Evolutionary conservation across 495 filamentous ascomycete species (phyloP), one percentile per base, ranked within the genome.

Genomic region (Neurospora sp.): DNA sequence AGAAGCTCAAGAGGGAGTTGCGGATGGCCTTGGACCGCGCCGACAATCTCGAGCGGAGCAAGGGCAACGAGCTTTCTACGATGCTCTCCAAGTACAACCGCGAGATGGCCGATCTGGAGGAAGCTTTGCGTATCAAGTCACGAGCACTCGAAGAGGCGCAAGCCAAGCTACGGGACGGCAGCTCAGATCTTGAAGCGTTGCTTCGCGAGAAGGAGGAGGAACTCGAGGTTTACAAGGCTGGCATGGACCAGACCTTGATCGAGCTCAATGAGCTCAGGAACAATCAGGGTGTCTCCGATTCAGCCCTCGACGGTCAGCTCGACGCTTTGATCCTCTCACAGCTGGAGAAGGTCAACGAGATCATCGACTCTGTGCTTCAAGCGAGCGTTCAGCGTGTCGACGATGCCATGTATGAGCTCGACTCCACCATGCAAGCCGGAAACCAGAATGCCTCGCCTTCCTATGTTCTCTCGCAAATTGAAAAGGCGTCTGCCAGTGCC

Each of bases 371-470:
- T 4, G 96, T 99, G 41, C 86, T 99, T 42, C 94, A 97, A 82
- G 90, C 93, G 69, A 96, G 94, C 78, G 94, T 98, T 70, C 91
- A 94, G 81, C 91, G 96, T 46, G 94, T 99, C 59, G 96, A 99
- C 77, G 96, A 99, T 81, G 94, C 96, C 69, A 83, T 99, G 35
- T 99, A 99, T 81, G 96, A 99, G 81, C 86, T 99, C 37, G 96
- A 99, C 80, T 98, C 96, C 5, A 90, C 92, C 70, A 98, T 97
- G 94, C 95, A 98, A 80, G 96, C 96, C 59, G 96, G 96, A 77
- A 99, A 99, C 83, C 95, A 98, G 84, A 98, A 94, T 76, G 96
- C 96, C 3, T 96, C 94, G 37, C 93, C 96, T n/a, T 88, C 94
- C 2, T 98, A 97, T 78, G 94, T 99, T 27, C 86, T 98, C 22